Percentiles rank a stretch among this genome's conserved stretches.
Conservation (phyloP, 176 grass and related monocot species). For the Cenchrus purpureus region DNA sequence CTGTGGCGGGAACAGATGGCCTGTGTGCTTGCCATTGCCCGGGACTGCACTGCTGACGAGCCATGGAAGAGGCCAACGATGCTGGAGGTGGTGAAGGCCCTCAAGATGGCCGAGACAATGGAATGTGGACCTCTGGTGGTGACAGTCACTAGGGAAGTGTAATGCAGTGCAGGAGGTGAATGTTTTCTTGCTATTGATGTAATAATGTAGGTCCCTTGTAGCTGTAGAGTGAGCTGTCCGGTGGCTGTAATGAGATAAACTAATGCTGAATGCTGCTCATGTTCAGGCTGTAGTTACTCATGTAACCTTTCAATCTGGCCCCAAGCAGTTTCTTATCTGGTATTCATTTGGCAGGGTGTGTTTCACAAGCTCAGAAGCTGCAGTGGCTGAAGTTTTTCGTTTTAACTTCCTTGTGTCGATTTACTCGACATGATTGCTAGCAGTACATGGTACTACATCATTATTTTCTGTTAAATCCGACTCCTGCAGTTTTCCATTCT, state of each 20-base stretch:
- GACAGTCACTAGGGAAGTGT: constrained; percentile 37
- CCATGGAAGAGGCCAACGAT: constrained; percentile 89
- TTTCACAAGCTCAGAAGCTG: background rate
- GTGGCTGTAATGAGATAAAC: constrained; percentile 20
- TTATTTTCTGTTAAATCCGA: background rate
- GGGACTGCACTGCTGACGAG: constrained; percentile 70
- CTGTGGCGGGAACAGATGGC: constrained; percentile 71
- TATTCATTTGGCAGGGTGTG: constrained; percentile 6
- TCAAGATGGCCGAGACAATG: constrained; percentile 64
- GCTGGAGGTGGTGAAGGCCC: constrained; percentile 83
- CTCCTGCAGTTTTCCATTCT: background rate
- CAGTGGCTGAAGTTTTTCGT: background rate
- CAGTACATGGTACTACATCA: background rate
- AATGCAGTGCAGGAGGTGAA: background rate
- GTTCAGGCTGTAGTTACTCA: constrained; percentile 34
- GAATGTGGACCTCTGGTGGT: constrained; percentile 59
- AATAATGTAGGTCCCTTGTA: constrained; percentile 41
- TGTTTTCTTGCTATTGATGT: constrained; percentile 34
- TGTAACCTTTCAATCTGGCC: constrained; percentile 8
- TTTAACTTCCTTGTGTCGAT: background rate
- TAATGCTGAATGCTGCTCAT: constrained; percentile 5
- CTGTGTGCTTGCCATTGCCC: constrained; percentile 62
- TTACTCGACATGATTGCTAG: background rate
- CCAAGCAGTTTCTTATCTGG: constrained; percentile 9
- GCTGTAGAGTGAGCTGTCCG: constrained; percentile 20